Evolutionary conservation across 2,329 filamentous ascomycete species (phyloP), one percentile per base, ranked within the genome.

Genomic region (Epichloe sibirici): DNA sequence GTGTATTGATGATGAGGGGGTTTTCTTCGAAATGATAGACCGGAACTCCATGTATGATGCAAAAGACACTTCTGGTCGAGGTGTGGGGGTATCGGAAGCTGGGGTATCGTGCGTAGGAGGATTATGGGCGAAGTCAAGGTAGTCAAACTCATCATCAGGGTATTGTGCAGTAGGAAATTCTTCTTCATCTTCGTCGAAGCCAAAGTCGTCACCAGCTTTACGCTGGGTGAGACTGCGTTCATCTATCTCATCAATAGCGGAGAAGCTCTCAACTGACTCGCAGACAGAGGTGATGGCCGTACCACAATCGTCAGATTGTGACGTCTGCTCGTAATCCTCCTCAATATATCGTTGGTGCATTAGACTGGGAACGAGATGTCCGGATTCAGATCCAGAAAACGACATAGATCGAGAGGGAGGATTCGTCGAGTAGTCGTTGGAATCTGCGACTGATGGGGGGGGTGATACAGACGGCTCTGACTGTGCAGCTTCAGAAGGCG

Each of bases 351-450:
- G 56, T 46, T 58, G 53, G 59, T 66, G 61, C 25, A 57, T 53
- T 42, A 66, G 58, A 40, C 62, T 65, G 23, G 68, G 54, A 31
- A 61, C 56, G 52, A 73, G 68, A 21, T 59, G 63, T 28, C 71
- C 73, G 2, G 71, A 68, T 56, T 77, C 76, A 0, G 71, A 74
- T 49, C 73, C 74, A 1, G 75, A 78, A 57, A 77, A 77, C 2
- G 77, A 79, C 51, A 75, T 66, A 13, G 72, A 73, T 51, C 75
- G 72, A 8, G 73, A 70, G 5, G 73, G 71, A 1, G 72, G 71
- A 48, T 62, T 67, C 63, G 60, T 70, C 52, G 60, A 63, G 52
- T 57, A 69, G 54, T 49, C 65, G 56, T 57, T 62, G 15, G 61
- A 64, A n/a, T 64, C 62, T 28, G 61, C 56, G 34, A 69, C 68